phyloP scores from a whole-genome alignment of 1,284 basidiomycete genomes.

The Cryptococcus depauperatus region DNA sequence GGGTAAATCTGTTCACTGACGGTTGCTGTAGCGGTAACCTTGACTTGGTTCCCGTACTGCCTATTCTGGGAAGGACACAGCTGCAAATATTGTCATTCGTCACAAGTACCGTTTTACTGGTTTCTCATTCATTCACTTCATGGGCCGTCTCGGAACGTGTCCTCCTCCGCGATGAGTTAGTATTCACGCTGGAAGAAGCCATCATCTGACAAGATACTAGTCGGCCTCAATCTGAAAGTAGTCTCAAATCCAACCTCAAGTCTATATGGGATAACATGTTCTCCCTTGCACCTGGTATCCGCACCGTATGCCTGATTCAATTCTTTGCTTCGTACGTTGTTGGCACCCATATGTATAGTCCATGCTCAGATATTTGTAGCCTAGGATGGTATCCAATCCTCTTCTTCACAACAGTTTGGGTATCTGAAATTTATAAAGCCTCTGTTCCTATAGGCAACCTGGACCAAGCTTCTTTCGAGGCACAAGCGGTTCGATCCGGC shows the following conservation, averaged over 20 bases:
- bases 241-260: constrained; percentile 31
- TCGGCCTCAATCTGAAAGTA: constrained; percentile 35
- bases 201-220: constrained; percentile 20
- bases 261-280: constrained; percentile 60
- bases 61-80: constrained; percentile 63
- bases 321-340: constrained; percentile 64
- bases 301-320: constrained; percentile 67
- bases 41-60: constrained; percentile 57
- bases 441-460: constrained; percentile 32
- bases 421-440: constrained; percentile 72
- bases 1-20: neutral
- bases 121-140: constrained; percentile 52
- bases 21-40: constrained; percentile 56
- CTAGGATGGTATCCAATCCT: constrained; percentile 82
- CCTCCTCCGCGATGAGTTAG: constrained; percentile 51
- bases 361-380: constrained; percentile 45
- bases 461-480: constrained; percentile 47
- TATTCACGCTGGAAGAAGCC: no score
- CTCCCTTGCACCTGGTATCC: constrained; percentile 64
- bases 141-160: constrained; percentile 68
- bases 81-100: constrained; percentile 60
- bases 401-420: constrained; percentile 79
- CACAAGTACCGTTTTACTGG: constrained; percentile 46
- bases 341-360: neutral
- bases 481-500: constrained; percentile 69